Percentiles rank a stretch among this genome's conserved stretches.
Evolutionary conservation across 768 basidiomycete species (phyloP).

Genomic region (Pleurotus tuoliensis): DNA sequence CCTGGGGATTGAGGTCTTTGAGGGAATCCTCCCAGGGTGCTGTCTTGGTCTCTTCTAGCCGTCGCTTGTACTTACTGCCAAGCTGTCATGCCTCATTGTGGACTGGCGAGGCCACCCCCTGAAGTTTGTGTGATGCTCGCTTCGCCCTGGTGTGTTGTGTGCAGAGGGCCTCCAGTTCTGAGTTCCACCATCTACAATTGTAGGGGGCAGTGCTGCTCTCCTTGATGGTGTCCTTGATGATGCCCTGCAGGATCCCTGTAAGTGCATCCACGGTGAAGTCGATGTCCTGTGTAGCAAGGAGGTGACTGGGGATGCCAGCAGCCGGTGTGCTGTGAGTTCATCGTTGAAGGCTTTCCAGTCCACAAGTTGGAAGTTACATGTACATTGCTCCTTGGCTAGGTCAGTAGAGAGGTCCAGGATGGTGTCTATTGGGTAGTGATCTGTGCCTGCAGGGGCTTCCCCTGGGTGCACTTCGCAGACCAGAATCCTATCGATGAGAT

Average conservation of each 20-base stretch:
- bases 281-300: neutral
- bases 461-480: neutral
- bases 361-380: slow-evolving; percentile 20
- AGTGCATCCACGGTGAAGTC: neutral
- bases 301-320: neutral
- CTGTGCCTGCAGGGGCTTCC: neutral
- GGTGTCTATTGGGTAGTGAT: neutral
- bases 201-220: neutral
- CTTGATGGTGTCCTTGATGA: neutral
- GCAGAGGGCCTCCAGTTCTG: neutral
- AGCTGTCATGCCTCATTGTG: neutral
- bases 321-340: neutral
- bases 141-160: neutral
- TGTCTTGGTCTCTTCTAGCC: neutral
- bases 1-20: neutral
- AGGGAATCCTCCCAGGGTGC: neutral
- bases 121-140: neutral
- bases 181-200: neutral
- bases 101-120: neutral
- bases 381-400: neutral
- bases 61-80: neutral
- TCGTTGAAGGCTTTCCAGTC: slow-evolving; percentile 28
- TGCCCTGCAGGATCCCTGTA: neutral
- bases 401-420: slow-evolving; percentile 13
- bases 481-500: slow-evolving; percentile 12